Evolutionary conservation across 2,329 filamentous ascomycete species (phyloP).

Genomic region (Monosporascus sp.): DNA sequence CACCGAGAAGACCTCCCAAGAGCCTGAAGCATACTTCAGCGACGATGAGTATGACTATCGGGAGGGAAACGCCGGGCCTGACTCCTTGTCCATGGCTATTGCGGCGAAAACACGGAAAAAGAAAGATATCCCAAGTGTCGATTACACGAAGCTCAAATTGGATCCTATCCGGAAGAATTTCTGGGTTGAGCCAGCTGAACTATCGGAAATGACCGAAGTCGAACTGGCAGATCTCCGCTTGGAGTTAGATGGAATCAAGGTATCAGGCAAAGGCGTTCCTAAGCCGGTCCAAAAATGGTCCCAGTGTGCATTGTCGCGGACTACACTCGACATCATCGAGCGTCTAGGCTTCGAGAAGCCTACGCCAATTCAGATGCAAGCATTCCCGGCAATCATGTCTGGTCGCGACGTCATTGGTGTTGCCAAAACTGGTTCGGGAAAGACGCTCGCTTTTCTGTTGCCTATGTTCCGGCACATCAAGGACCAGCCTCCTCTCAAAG

Average conservation of each 20-base stretch:
- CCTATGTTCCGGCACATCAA: slow-evolving; percentile 99
- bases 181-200: slow-evolving; percentile 83
- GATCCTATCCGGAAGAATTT: slow-evolving; percentile 89
- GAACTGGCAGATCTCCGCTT: slow-evolving; percentile 76
- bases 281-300: slow-evolving; percentile 96
- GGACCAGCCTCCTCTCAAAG: slow-evolving; percentile 77
- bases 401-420: slow-evolving; percentile 93
- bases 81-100: slow-evolving; percentile 43
- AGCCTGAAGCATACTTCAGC: slow-evolving; percentile 81
- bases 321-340: slow-evolving; percentile 80
- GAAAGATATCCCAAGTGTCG: slow-evolving; percentile 84
- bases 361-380: slow-evolving; percentile 92
- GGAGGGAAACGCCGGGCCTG: slow-evolving; percentile 42
- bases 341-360: slow-evolving; percentile 80
- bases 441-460: slow-evolving; percentile 90
- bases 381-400: slow-evolving; percentile 91
- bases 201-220: slow-evolving; percentile 76
- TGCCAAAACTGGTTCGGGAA: slow-evolving; percentile 95
- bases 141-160: slow-evolving; percentile 83
- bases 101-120: slow-evolving; percentile 68
- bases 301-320: slow-evolving; percentile 83
- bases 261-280: slow-evolving; percentile 79
- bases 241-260: slow-evolving; percentile 93
- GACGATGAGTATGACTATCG: slow-evolving; percentile 66
- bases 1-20: slow-evolving; percentile 47